Evolutionary conservation across 2,329 filamentous ascomycete genomes (phyloP), one percentile per base, ranked within the genome.

Genomic region (Sporothrix globosa): DNA sequence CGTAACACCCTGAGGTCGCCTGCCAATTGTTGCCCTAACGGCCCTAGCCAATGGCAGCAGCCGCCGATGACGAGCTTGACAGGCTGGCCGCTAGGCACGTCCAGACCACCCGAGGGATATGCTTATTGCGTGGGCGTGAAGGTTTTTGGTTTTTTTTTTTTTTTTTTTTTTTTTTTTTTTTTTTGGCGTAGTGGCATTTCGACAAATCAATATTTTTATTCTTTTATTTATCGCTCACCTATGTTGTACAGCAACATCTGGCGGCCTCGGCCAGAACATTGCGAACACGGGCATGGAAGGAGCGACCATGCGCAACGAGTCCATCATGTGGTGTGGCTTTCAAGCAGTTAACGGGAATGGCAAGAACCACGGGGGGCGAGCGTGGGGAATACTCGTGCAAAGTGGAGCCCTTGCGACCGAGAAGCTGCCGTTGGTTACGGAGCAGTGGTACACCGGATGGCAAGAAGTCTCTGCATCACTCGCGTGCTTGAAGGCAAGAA

Each of bases 51-150:
- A 68, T 68, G 66, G 24, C 65, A 44, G 52, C 52, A n/a, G 50
- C 52, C 50, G 66, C 39, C 9, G 66, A 68, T 68, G 66, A 68
- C 66, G 66, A 68, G 66, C 50, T 56, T 39, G 44, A 53, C 46
- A 24, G 63, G 48, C 63, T 52, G 30, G 21, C 63, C 46, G 63
- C 63, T 48, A 50, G 46, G 61, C 44, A 65, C 44, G 44, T 50
- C 61, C 61, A 65, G 46, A 65, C 46, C 61, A 34, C 21, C 58
- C 17, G 39, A 46, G 58, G 58, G 58, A 46, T 46, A 34, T 65
- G 61, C 46, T 67, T 54, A 27, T 24, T 56, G 34, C 34, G 30
- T 30, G 30, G 48, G 24, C 34, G 54, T 44, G 30, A 30, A 3
- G 27, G 30, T 44, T 41, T 67, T 54, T 67, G 39, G 10, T n/a